Evolutionary conservation across 352 stramenopile genomes (phyloP).

Genomic region (Globisporangium apiculatum): DNA sequence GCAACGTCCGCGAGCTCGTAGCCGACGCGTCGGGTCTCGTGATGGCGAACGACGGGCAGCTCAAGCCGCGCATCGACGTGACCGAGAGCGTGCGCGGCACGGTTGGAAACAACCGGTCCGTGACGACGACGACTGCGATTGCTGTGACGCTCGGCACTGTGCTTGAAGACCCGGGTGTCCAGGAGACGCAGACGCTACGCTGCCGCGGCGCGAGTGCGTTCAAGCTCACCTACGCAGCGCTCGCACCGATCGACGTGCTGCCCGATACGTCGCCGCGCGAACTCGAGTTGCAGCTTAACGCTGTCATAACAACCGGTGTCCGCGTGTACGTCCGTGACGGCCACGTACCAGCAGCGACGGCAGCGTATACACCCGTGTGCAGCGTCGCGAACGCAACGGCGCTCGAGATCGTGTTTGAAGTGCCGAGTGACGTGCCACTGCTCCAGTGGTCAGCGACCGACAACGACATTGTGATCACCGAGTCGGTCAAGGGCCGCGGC

Average conservation of each 20-base stretch:
- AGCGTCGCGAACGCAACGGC: conserved; percentile 28
- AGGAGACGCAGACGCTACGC: conserved; percentile 58
- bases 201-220: conserved; percentile 44
- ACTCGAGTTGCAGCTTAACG: conserved; percentile 43
- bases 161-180: conserved; percentile 48
- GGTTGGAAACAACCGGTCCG: conserved; percentile 60
- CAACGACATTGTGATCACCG: conserved; percentile 60
- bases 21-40: conserved; percentile 32
- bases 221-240: conserved; percentile 29
- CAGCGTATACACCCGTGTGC: conserved; percentile 48
- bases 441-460: conserved; percentile 41
- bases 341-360: conserved; percentile 15
- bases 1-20: conserved; percentile 38
- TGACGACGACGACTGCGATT: conserved; percentile 46
- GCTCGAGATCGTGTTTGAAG: conserved; percentile 65
- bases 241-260: conserved; percentile 16
- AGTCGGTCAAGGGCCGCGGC: conserved; percentile 41
- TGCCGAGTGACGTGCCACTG: conserved; percentile 34
- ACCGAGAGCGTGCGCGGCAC: conserved; percentile 45
- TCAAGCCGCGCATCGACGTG: conserved; percentile 42
- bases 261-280: conserved; percentile 41
- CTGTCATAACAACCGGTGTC: conserved; percentile 35
- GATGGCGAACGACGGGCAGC: conserved; percentile 42
- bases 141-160: conserved; percentile 41
- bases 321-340: conserved; percentile 29